A percentile compares a stretch with the other conserved stretches of the same genome.
These are phyloP conservation scores for Phellopilus nigrolimitatus DNA, from an alignment of 1,284 basidiomycete genomes.

Conservation along the genomic window DNA sequence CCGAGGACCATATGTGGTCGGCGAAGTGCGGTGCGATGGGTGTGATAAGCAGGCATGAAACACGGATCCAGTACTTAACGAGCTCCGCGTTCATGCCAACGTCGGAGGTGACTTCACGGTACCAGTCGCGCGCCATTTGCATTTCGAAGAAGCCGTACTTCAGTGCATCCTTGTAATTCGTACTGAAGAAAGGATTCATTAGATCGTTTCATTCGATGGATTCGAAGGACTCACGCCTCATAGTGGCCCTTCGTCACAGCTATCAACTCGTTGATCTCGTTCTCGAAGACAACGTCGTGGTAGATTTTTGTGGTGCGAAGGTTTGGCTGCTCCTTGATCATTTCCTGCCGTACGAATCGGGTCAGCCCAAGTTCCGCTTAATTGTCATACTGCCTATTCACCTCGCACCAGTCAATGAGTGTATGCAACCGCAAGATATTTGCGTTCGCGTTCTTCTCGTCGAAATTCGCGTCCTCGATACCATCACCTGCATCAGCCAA, in stretches of 20 bases:
- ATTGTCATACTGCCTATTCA: slow-evolving; percentile 32
- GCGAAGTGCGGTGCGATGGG: slow-evolving; percentile 96
- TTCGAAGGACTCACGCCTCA: slow-evolving; percentile 55
- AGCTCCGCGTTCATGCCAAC: slow-evolving; percentile 85
- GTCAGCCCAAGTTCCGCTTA: not conserved
- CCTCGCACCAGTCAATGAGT: slow-evolving; percentile 88
- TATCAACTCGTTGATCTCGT: slow-evolving; percentile 87
- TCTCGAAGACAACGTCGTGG: slow-evolving; percentile 87
- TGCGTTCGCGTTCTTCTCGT: slow-evolving; percentile 98
- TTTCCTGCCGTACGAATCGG: slow-evolving; percentile 49
- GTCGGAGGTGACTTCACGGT: slow-evolving; percentile 87
- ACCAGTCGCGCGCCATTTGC: slow-evolving; percentile 91
- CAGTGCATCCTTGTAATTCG: slow-evolving; percentile 93
- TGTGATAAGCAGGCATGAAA: slow-evolving; percentile 74
- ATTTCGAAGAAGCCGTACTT: slow-evolving; percentile 97
- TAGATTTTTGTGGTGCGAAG: slow-evolving; percentile 64
- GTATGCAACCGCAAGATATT: slow-evolving; percentile 95
- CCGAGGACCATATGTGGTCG: slow-evolving; percentile 82
- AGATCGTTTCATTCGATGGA: slow-evolving; percentile 1
- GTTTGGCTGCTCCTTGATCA: slow-evolving; percentile 60
- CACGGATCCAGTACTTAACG: slow-evolving; percentile 76
- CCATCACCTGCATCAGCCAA: slow-evolving; percentile 98
- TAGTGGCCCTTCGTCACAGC: slow-evolving; percentile 77
- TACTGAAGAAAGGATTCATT: slow-evolving; percentile 42
- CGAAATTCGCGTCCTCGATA: slow-evolving; percentile 97